Evolutionary conservation across 495 filamentous ascomycete genomes (phyloP).

Genomic region (Platismatia glauca): DNA sequence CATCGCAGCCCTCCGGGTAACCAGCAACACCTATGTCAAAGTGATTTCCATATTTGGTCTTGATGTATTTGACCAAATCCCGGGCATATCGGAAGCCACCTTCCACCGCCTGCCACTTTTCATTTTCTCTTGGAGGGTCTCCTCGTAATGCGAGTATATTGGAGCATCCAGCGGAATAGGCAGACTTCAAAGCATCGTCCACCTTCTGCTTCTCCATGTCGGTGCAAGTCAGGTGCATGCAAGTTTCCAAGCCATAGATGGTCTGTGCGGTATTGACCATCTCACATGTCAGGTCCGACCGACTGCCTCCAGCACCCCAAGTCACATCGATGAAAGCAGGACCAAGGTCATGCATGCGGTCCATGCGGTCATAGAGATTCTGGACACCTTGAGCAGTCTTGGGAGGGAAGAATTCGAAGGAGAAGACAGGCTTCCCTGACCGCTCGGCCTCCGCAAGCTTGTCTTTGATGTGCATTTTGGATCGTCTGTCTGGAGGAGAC

Average conservation of each 20-base stretch:
- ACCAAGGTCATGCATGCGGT: conserved; percentile 91
- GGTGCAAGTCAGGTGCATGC: conserved; percentile 98
- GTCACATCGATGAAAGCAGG: conserved; percentile 97
- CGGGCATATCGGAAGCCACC: conserved; percentile 86
- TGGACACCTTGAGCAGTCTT: conserved; percentile 97
- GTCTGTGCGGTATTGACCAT: conserved; percentile 97
- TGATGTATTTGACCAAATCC: conserved; percentile 90
- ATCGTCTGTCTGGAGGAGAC: background rate
- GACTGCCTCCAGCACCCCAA: conserved; percentile 91
- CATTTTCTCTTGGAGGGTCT: conserved; percentile 89
- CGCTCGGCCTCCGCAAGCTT: conserved; percentile 78
- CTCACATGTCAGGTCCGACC: conserved; percentile 87
- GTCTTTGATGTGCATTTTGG: conserved; percentile 74
- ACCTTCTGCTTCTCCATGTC: conserved; percentile 92
- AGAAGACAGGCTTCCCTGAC: conserved; percentile 74
- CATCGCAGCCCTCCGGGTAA: conserved; percentile 94
- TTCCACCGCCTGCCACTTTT: conserved; percentile 81
- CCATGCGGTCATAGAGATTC: conserved; percentile 99
- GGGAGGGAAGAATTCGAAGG: conserved; percentile 99
- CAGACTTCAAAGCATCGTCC: conserved; percentile 75
- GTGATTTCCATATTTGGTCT: conserved; percentile 79
- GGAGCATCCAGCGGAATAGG: conserved; percentile 92
- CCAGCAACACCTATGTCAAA: conserved; percentile 98
- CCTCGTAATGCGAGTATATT: conserved; percentile 95
- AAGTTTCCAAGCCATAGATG: conserved; percentile 94